These are phyloP conservation scores for Annona squamosa DNA, from an alignment of 164 flowering plant genomes.

Conservation along the genomic window DNA sequence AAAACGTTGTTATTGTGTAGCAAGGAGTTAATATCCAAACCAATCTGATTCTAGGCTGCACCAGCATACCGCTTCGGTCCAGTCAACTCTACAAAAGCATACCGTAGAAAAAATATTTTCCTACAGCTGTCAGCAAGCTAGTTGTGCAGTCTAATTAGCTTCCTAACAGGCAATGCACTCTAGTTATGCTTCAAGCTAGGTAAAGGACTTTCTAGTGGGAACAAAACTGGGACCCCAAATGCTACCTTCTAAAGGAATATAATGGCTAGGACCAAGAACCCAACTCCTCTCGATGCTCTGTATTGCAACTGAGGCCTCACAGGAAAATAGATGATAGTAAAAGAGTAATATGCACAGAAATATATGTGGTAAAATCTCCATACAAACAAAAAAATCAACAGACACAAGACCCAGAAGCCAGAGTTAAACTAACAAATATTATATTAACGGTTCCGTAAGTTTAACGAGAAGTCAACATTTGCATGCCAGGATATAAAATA, in stretches of 20 bases:
- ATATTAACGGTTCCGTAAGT: neutral
- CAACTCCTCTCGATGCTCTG: neutral
- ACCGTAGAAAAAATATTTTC: neutral
- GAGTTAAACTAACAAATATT: neutral
- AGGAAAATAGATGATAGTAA: neutral
- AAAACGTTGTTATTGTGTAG: neutral
- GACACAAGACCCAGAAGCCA: neutral
- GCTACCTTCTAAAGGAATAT: neutral
- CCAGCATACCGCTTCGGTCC: neutral
- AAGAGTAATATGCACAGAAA: neutral
- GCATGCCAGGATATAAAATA: constrained; percentile 8
- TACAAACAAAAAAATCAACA: neutral
- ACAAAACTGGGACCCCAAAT: neutral
- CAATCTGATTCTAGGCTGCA: neutral
- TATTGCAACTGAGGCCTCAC: constrained; percentile 1
- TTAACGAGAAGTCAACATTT: constrained; percentile 5
- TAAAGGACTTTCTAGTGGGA: neutral
- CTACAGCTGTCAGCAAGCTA: neutral
- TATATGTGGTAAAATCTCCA: neutral
- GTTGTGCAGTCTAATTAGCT: neutral
- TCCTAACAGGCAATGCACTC: neutral
- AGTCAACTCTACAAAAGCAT: neutral
- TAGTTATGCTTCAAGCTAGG: neutral
- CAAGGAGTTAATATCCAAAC: neutral
- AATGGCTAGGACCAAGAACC: neutral